Base-by-base conservation (phyloP, 805 yeast genomes). In the Saccharomyces eubayanus region DNA sequence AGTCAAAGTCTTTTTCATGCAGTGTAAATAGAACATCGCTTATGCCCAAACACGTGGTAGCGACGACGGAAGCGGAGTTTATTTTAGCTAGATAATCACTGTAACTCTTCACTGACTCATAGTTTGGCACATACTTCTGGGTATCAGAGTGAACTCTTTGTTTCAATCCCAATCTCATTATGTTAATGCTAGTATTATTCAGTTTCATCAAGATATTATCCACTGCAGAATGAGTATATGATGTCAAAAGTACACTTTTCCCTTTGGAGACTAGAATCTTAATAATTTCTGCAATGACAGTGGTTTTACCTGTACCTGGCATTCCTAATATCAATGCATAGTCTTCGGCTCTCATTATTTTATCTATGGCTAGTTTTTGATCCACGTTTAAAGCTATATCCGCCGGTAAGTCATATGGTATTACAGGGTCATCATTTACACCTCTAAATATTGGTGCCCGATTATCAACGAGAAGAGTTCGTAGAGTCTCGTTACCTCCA, bases 281-380 rank as follows among this genome's bases (percentile, higher is more conserved):
- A 46, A 91, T 84, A 16, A 94, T 62, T 48, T 84, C 83, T 0
- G 95, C 86, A 52, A 94, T 90, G 0, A 91, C 87, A 0, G 98
- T 89, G 1, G 97, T 89, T 64, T 89, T 89, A 9, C 97, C 99
- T 0, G 98, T 94, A 3, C 99, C 99, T 0, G 99, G 99, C 99
- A 94, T 94, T 0, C 99, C 99, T 55, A 92, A 72, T 20, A 94
- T 79, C 61, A 94, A 74, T 3, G 91, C 76, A 64, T 88, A 94
- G 65, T 91, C 96, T 51, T 82, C 66, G 0, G 94, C 78, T 14
- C 76, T 68, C 49, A 89, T 65, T 0, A 84, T 88, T 55, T 76
- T 79, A 14, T 81, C 77, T 41, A 94, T 75, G 0, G 97, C 98
- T 2, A 53, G 60, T 4, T 73, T 55, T 64, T 94, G 99, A 62